Percentiles rank a stretch among this genome's conserved stretches.
Conservation (phyloP, 202 grass and related monocot species). For the Dendrocalamus latiflorus region DNA sequence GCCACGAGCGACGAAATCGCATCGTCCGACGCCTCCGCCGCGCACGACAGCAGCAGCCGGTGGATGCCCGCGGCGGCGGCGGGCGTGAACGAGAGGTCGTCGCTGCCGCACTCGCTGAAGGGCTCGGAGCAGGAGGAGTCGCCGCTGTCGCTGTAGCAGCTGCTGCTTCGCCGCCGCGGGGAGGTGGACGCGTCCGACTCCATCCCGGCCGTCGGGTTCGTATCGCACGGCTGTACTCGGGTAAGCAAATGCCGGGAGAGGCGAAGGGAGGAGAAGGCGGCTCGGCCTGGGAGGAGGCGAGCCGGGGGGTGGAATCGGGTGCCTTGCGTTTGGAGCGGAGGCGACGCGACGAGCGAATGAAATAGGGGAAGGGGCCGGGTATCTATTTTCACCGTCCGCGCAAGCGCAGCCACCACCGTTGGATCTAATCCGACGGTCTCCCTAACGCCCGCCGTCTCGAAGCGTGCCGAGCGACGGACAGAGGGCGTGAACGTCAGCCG, state of each 20-base stretch:
- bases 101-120: too few relatives aligned
- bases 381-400: background rate
- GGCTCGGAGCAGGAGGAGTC: too few relatives aligned
- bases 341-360: slow-evolving; percentile 24
- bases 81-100: too few relatives aligned
- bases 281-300: background rate
- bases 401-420: background rate
- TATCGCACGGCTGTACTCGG: background rate
- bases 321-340: slow-evolving; percentile 34
- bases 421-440: slow-evolving; percentile 22
- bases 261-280: background rate
- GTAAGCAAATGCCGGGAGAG: slow-evolving; percentile 10
- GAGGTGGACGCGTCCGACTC: slow-evolving; percentile 49
- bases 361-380: slow-evolving; percentile 19
- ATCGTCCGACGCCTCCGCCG: too few relatives aligned
- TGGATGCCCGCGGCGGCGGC: too few relatives aligned
- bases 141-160: slow-evolving; percentile 80
- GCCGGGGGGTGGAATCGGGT: slow-evolving; percentile 28
- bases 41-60: too few relatives aligned
- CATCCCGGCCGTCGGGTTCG: slow-evolving; percentile 8
- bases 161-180: slow-evolving; percentile 27
- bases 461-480: too few relatives aligned
- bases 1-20: too few relatives aligned
- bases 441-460: background rate
- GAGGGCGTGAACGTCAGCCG: background rate